Evolutionary conservation across 2,329 filamentous ascomycete species (phyloP), one percentile per base, ranked within the genome.

Genomic region (Fusarium begoniae): DNA sequence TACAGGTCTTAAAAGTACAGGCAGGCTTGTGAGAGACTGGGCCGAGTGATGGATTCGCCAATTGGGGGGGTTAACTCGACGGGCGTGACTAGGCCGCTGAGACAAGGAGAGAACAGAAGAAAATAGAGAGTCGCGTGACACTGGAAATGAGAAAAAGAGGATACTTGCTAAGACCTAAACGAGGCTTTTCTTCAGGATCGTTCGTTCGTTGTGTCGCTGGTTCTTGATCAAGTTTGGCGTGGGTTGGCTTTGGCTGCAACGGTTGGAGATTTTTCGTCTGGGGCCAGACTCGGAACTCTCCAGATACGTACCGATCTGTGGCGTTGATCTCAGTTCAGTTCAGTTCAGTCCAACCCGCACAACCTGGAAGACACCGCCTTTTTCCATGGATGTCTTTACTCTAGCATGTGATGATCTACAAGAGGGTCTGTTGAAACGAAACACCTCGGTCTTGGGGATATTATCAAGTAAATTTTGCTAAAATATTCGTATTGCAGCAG

Each of bases 1-100:
- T 72, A 64, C 63, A 61, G 50, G 60, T 30, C 51, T 54, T 54
- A 10, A 20, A 40, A 40, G 51, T 41, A 40, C 35, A 45, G 48
- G 50, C 35, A 45, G 48, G 50, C 65, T 47, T 78, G 76, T 78
- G 76, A 78, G 50, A 77, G 50, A 77, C 69, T 76, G 76, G 78
- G 50, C 14, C 63, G 55, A 63, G 60, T 54, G 63, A 45, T 43
- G 40, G 26, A 53, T 35, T 24, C 14, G 45, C 45, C 45, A 47
- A 47, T 28, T 17, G 41, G 41, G 57, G 47, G 10, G 35, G 17
- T 37, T 12, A 18, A 28, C 45, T 44, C 43, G 40, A 37, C 40
- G 47, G 62, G 60, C 53, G 60, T 71, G 66, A 73, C 55, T 32
- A 37, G 51, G 54, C 57, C 59, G 54, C 48, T 73, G 61, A 75